Evolutionary conservation across 495 filamentous ascomycete species (phyloP).

Genomic region (Cairneyella variabilis): DNA sequence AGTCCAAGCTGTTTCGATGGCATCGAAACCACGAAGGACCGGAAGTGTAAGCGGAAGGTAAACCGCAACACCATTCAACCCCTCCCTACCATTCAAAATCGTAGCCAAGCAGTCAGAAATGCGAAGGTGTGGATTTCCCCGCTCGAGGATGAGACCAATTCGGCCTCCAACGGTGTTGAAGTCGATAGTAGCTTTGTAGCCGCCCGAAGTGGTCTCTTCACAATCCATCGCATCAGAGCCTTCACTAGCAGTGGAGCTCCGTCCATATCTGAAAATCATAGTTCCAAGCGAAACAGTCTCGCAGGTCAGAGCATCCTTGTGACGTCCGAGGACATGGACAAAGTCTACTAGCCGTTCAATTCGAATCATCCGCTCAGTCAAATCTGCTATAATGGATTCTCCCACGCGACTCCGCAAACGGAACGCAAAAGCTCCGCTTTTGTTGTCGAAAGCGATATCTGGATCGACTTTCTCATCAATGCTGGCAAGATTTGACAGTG

Average conservation of each 20-base stretch:
- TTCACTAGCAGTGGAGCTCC: background rate
- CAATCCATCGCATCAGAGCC: constrained; percentile 10
- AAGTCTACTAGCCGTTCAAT: constrained; percentile 64
- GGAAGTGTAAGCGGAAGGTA: constrained; percentile 62
- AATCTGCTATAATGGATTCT: constrained; percentile 45
- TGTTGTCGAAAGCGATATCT: constrained; percentile 55
- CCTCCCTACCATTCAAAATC: constrained; percentile 55
- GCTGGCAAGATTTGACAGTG: constrained; percentile 35
- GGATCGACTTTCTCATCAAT: constrained; percentile 50
- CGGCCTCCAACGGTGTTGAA: constrained; percentile 24
- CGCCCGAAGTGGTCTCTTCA: constrained; percentile 8
- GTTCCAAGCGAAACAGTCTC: constrained; percentile 55
- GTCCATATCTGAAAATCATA: constrained; percentile 61
- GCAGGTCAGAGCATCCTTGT: constrained; percentile 43
- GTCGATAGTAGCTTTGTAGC: constrained; percentile 33
- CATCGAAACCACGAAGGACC: constrained; percentile 60
- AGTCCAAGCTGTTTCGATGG: constrained; percentile 44
- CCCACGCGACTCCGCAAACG: constrained; percentile 55
- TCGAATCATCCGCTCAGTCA: constrained; percentile 52
- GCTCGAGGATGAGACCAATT: constrained; percentile 53
- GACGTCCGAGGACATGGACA: constrained; percentile 54
- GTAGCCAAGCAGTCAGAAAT: constrained; percentile 60
- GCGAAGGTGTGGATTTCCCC: constrained; percentile 71
- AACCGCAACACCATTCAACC: constrained; percentile 51
- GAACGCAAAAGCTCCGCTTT: constrained; percentile 55